phyloP scores from a whole-genome alignment of 1,284 basidiomycete species.

The Ganoderma meredithae region DNA sequence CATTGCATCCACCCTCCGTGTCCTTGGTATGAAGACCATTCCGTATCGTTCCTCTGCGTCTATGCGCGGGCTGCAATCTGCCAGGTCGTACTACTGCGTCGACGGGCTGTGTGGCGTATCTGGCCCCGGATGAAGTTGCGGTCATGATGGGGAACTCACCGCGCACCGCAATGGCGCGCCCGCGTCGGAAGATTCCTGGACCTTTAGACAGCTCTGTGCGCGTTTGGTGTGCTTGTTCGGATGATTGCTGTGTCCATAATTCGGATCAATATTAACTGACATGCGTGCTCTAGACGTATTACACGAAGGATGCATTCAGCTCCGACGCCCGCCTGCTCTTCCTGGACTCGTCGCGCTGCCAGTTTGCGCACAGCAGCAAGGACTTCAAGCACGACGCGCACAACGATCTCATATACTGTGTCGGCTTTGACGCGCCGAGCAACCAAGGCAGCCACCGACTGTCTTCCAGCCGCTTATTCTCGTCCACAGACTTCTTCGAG shows the following conservation, averaged over 20 bases:
- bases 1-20: background rate
- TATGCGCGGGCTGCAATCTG: background rate
- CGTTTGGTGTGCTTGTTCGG: too few relatives aligned
- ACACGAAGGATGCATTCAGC: conserved; percentile 85
- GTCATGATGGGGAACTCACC: background rate
- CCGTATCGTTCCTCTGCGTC: background rate
- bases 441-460: conserved; percentile 59
- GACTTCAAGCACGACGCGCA: conserved; percentile 81
- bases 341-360: conserved; percentile 76
- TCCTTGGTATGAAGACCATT: background rate
- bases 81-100: background rate
- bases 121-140: background rate
- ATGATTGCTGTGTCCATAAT: too few relatives aligned
- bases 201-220: background rate
- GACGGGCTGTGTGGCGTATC: background rate
- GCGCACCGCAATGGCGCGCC: conserved; percentile 1
- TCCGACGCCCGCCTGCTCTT: conserved; percentile 66
- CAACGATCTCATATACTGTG: conserved; percentile 83
- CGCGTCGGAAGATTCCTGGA: background rate
- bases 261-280: background rate
- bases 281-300: conserved; percentile 67
- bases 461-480: conserved; percentile 78
- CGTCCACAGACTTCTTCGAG: conserved; percentile 85
- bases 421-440: conserved; percentile 76
- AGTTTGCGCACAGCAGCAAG: conserved; percentile 86